Conservation (phyloP, 2,329 filamentous ascomycete genomes). For the Ceratocystis ficicola region DNA sequence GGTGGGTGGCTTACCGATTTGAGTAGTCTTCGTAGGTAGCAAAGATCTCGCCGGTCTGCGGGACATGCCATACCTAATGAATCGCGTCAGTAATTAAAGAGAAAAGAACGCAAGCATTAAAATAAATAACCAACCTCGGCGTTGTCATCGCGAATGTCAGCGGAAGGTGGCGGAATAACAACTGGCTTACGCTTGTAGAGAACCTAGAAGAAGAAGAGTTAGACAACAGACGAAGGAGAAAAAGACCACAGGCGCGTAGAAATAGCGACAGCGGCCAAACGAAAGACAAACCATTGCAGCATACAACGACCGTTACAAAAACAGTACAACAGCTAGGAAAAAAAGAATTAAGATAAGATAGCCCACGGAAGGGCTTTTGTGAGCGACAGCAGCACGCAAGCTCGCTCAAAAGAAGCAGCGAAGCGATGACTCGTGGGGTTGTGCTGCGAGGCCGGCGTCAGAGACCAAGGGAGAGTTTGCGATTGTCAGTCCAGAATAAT, state of each 20-base stretch:
- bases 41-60: constrained; percentile 83
- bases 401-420: background rate
- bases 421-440: background rate
- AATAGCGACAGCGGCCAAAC: background rate
- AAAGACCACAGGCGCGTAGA: constrained; percentile 2
- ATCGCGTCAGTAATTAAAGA: constrained; percentile 21
- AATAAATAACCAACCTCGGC: constrained; percentile 52
- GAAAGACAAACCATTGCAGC: constrained; percentile 7
- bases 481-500: background rate
- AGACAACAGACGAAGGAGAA: background rate
- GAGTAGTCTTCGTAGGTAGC: constrained; percentile 79
- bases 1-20: constrained; percentile 48
- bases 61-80: constrained; percentile 75
- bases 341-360: background rate
- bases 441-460: background rate
- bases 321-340: background rate
- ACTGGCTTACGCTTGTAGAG: constrained; percentile 94
- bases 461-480: background rate
- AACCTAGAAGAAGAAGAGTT: constrained; percentile 46
- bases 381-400: background rate
- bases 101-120: constrained; percentile 8
- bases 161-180: constrained; percentile 55
- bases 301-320: background rate
- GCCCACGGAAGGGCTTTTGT: background rate
- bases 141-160: constrained; percentile 65